Percentiles rank a stretch among this genome's conserved stretches.
Conservation (phyloP, 208 protist genomes). For the Crithidia expoeki region DNA sequence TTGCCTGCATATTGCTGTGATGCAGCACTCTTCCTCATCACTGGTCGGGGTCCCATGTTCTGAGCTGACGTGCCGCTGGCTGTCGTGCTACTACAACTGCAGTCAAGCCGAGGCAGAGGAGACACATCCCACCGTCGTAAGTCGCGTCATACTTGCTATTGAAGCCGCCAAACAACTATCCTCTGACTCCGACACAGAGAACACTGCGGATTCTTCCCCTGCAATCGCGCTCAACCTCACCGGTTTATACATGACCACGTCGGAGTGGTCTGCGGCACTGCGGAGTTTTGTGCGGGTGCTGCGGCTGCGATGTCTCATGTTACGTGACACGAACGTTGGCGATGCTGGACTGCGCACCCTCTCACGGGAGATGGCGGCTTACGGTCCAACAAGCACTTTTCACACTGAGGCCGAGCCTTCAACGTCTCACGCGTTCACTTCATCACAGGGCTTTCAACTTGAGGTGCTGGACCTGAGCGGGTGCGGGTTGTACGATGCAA, state of each 20-base stretch:
- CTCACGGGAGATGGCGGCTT: neutral
- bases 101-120: conserved; percentile 19
- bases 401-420: neutral
- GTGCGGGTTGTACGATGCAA: conserved; percentile 33
- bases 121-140: conserved; percentile 16
- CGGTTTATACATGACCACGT: conserved; percentile 20
- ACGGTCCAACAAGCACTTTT: neutral
- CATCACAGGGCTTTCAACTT: neutral
- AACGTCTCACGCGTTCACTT: neutral
- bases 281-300: conserved; percentile 14
- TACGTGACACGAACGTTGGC: conserved; percentile 24
- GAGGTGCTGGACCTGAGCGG: conserved; percentile 34
- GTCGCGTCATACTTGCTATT: conserved; percentile 22
- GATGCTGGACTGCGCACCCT: conserved; percentile 28
- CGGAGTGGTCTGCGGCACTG: conserved; percentile 23
- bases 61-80: conserved; percentile 13
- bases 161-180: neutral
- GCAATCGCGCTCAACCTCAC: conserved; percentile 14
- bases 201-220: neutral
- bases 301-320: conserved; percentile 11
- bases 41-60: neutral
- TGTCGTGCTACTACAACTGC: conserved; percentile 22
- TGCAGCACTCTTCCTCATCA: neutral
- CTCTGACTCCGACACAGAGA: neutral
- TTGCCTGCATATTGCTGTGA: neutral